Conservation (phyloP, 2,329 filamentous ascomycete genomes). For the Paecilomyces sp. region DNA sequence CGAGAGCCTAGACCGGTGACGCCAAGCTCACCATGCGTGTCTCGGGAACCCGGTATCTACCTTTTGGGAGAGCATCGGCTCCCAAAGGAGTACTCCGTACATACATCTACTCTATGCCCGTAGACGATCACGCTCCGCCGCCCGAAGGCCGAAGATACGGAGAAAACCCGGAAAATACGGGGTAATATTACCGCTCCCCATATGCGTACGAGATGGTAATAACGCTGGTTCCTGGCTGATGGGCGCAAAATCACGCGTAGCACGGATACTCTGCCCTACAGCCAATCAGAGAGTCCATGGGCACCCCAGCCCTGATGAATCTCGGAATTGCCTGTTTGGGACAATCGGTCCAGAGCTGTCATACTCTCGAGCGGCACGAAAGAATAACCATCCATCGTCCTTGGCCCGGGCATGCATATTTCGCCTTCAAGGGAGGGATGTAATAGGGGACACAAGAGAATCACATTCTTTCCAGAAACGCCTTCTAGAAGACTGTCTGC, state of each 20-base stretch:
- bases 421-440: neutral
- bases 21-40: too few species aligned
- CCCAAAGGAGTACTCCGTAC: neutral
- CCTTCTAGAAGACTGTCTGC: neutral
- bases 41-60: too few species aligned
- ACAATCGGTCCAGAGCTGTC: neutral
- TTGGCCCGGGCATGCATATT: neutral
- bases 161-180: neutral
- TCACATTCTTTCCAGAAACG: neutral
- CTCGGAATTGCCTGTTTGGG: neutral
- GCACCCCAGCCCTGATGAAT: neutral
- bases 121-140: too few species aligned
- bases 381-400: neutral
- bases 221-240: neutral
- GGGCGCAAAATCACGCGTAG: neutral
- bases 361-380: neutral
- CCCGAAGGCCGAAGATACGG: neutral
- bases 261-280: neutral
- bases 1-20: too few species aligned
- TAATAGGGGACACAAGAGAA: neutral
- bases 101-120: neutral
- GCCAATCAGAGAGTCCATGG: neutral
- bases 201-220: neutral
- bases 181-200: neutral
- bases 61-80: too few species aligned